Evolutionary conservation across 1,284 basidiomycete species (phyloP), one percentile per base, ranked within the genome.

Genomic region (Stygiomarasmius scandens): DNA sequence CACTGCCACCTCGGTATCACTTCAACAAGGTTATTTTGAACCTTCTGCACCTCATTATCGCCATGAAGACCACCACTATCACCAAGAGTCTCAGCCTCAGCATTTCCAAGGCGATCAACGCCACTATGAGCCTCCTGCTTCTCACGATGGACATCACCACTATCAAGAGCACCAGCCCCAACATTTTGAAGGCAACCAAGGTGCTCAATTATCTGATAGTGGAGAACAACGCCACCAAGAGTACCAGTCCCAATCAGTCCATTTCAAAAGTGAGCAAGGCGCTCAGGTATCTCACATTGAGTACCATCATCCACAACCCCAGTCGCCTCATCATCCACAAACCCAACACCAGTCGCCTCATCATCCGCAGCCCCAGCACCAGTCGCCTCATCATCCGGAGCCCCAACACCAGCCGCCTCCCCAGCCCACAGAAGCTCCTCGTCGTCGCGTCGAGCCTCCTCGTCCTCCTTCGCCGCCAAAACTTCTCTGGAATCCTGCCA

Each of bases 401-500:
- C 34, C 25, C 14, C 3, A 60, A 3, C 56, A 50, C 34, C 55
- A 56, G 47, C 48, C 43, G 1, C 45, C 27, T 12, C 58, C 57
- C 41, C 54, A 43, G n/a, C 46, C 29, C 41, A 23, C 27, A 5
- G 20, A 32, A 22, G 16, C 22, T 9, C 61, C 57, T 44, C 56
- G 41, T 22, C 59, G 54, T 25, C 63, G 55, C 62, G 67, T 50
- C 49, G 61, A 68, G 12, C 72, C 71, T 9, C 72, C 69, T 54
- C 78, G 78, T 25, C 79, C 81, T 19, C 62, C 72, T 11, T 89
- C 89, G n/a, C 85, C 85, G 38, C 86, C 87, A 1, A 78, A 86
- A 68, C 64, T 88, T 43, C 64, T 78, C 22, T 89, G 88, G 87
- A 87, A 89, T 67, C 81, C 87, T 36, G 85, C 85, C 22, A 57